Evolutionary conservation across 2,329 filamentous ascomycete genomes (phyloP).

Genomic region (Chaetomium olivaceum): DNA sequence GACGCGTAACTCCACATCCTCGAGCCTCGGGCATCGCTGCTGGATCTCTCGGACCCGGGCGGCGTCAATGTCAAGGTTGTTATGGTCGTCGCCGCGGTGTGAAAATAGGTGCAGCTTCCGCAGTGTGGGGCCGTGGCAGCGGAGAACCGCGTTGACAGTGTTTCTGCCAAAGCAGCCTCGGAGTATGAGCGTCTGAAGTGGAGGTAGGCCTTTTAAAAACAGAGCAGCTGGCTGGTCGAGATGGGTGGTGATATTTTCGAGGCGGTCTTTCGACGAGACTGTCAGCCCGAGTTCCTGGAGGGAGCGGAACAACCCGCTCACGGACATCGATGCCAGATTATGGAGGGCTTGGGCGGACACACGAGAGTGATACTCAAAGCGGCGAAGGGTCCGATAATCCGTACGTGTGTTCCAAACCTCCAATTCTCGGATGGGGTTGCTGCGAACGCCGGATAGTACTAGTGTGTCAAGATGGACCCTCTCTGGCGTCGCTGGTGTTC

Average conservation of each 20-base stretch:
- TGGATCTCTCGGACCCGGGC: not conserved
- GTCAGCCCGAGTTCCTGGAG: not conserved
- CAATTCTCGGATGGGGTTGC: not conserved
- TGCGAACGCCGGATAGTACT: not conserved
- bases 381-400: not conserved
- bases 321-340: constrained; percentile 4
- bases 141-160: not conserved
- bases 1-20: not conserved
- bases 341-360: not conserved
- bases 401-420: not conserved
- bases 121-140: not conserved
- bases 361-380: not conserved
- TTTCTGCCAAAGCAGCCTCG: not conserved
- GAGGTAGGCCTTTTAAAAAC: not conserved
- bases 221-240: not conserved
- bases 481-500: not conserved
- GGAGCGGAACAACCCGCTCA: not conserved
- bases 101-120: not conserved
- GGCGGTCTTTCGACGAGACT: not conserved
- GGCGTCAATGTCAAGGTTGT: not conserved
- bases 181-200: not conserved
- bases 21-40: not conserved
- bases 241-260: too few species aligned
- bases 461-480: not conserved
- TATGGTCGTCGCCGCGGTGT: not conserved